Percentiles rank a stretch among this genome's conserved stretches.
These are phyloP conservation scores for Solanum habrochaites DNA, from an alignment of 257 asterid species.

Conservation along the genomic window DNA sequence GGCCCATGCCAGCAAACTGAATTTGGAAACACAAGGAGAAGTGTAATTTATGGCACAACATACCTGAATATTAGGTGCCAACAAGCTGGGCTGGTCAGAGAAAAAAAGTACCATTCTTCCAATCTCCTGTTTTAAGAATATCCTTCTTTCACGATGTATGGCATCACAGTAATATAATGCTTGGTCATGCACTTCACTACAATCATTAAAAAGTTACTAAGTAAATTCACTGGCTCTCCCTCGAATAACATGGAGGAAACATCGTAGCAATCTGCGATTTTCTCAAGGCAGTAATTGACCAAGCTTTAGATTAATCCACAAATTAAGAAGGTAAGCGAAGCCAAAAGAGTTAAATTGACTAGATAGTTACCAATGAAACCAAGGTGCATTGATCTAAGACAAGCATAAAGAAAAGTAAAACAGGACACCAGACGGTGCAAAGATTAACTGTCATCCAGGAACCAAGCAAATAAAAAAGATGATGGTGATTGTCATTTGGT, in stretches of 20 bases:
- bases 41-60: background rate
- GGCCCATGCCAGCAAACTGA: background rate
- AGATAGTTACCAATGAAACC: background rate
- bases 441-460: background rate
- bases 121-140: conserved; percentile 89
- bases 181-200: conserved; percentile 97
- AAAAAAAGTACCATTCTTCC: conserved; percentile 98
- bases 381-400: background rate
- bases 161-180: conserved; percentile 77
- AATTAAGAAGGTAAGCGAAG: background rate
- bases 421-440: background rate
- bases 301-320: background rate
- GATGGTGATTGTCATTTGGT: background rate
- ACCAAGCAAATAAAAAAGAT: background rate
- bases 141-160: conserved; percentile 85
- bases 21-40: background rate
- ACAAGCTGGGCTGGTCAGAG: conserved; percentile 93
- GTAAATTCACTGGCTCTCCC: conserved; percentile 1
- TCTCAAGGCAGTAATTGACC: background rate
- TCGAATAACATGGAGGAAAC: conserved; percentile 8
- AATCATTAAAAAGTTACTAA: conserved; percentile 12
- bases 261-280: background rate
- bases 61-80: conserved; percentile 99
- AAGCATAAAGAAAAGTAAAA: background rate
- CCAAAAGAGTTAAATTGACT: background rate